These are phyloP conservation scores for Aureobasidium namibiae DNA, from an alignment of 2,329 filamentous ascomycete genomes.

Conservation along the genomic window DNA sequence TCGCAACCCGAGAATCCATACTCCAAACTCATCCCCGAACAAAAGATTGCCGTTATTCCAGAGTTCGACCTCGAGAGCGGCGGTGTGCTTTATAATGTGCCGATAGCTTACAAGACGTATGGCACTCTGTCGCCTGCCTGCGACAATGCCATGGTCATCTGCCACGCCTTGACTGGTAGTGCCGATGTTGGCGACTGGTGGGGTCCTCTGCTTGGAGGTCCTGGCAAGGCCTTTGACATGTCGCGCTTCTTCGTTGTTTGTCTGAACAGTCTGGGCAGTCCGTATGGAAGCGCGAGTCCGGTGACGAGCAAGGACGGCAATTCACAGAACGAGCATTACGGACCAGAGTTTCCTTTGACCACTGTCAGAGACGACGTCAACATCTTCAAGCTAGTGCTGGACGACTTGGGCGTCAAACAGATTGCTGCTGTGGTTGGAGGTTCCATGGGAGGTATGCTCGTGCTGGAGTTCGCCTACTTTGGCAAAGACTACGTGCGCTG, in stretches of 20 bases:
- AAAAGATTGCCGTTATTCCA: conserved; percentile 78
- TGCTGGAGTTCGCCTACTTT: conserved; percentile 87
- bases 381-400: conserved; percentile 70
- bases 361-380: conserved; percentile 94
- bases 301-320: conserved; percentile 84
- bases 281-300: conserved; percentile 79
- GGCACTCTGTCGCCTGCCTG: conserved; percentile 47
- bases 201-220: conserved; percentile 71
- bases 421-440: conserved; percentile 74
- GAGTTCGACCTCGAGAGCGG: conserved; percentile 91
- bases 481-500: conserved; percentile 76
- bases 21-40: conserved; percentile 74
- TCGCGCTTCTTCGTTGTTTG: conserved; percentile 79
- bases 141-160: conserved; percentile 61
- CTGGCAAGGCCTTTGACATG: conserved; percentile 71
- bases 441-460: conserved; percentile 82
- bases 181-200: conserved; percentile 84
- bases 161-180: conserved; percentile 77
- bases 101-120: conserved; percentile 56
- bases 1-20: conserved; percentile 88
- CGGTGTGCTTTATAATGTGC: conserved; percentile 67
- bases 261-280: conserved; percentile 77
- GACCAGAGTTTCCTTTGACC: conserved; percentile 91
- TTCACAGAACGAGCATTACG: conserved; percentile 65
- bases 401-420: conserved; percentile 71